phyloP scores from a whole-genome alignment of 2,329 filamentous ascomycete species.

The Pseudogymnoascus sp. region DNA sequence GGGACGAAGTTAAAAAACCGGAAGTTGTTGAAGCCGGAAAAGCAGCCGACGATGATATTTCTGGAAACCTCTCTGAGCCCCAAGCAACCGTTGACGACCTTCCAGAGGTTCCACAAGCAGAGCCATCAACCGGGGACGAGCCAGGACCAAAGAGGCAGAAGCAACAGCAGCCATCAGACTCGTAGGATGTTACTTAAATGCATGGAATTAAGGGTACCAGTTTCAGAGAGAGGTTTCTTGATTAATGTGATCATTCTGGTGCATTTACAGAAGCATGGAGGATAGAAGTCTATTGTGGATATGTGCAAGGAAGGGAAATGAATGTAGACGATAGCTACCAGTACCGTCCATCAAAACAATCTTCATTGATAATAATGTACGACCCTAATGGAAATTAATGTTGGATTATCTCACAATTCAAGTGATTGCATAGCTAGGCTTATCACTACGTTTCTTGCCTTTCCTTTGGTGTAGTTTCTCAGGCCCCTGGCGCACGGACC shows the following conservation, averaged over 20 bases:
- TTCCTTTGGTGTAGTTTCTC: not conserved
- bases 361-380: not conserved
- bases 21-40: constrained; percentile 20
- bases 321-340: not conserved
- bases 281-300: not conserved
- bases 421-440: not conserved
- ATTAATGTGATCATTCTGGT: not conserved
- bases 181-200: not conserved
- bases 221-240: not conserved
- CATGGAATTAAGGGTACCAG: not conserved
- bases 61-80: constrained; percentile 7
- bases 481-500: not conserved
- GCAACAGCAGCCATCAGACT: constrained; percentile 7
- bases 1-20: not conserved
- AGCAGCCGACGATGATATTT: constrained; percentile 11
- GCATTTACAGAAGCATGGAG: not conserved
- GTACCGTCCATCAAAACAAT: not conserved
- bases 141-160: constrained; percentile 30
- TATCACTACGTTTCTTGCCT: not conserved
- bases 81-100: constrained; percentile 25
- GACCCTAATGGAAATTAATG: not conserved
- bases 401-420: not conserved
- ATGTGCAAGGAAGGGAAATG: not conserved
- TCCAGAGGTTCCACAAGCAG: constrained; percentile 31
- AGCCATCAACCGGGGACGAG: constrained; percentile 22